These are phyloP conservation scores for Fusarium floridanum DNA, from an alignment of 2,329 filamentous ascomycete genomes.

Conservation along the genomic window DNA sequence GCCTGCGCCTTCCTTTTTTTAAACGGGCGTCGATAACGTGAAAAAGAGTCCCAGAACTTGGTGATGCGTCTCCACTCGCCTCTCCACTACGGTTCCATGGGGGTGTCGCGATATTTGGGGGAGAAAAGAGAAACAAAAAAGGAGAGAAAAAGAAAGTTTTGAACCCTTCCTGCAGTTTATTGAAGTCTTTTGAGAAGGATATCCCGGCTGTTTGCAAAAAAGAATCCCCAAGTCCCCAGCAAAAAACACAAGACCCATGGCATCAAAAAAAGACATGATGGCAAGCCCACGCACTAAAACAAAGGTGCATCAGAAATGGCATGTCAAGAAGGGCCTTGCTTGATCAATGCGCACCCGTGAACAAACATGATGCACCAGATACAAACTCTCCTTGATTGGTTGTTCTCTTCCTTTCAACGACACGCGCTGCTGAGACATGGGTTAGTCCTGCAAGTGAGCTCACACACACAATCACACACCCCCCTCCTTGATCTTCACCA, in stretches of 20 bases:
- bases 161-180: background rate
- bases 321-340: background rate
- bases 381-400: constrained; percentile 1
- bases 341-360: constrained; percentile 1
- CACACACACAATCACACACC: background rate
- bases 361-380: background rate
- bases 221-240: background rate
- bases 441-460: constrained; percentile 4
- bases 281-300: background rate
- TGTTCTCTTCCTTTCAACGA: background rate
- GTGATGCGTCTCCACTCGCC: background rate
- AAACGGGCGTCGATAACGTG: background rate
- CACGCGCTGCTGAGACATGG: constrained; percentile 16
- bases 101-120: background rate
- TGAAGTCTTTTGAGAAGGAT: background rate
- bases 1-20: background rate
- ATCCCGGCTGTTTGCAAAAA: background rate
- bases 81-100: background rate
- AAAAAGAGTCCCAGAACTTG: background rate
- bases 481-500: constrained; percentile 8
- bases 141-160: constrained; percentile 1
- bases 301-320: constrained; percentile 9
- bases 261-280: background rate
- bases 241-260: background rate
- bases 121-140: background rate